Evolutionary conservation across 139 green algal species (phyloP), one percentile per base, ranked within the genome.

Genomic region (Pseudopediastrum boryanum): DNA sequence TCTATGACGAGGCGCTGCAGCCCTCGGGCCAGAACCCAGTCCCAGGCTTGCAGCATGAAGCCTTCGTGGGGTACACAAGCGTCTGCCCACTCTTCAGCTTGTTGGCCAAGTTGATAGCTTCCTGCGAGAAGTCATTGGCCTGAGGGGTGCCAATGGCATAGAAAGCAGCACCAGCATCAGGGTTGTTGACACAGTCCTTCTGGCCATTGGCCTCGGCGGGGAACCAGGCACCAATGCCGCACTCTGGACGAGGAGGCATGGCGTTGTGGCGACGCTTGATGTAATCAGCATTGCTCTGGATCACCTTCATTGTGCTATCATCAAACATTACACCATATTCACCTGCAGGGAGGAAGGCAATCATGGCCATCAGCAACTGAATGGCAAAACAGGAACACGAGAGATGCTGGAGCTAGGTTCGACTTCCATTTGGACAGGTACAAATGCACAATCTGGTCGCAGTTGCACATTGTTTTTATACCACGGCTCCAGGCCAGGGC

Each of bases 21-120:
- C 86, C 86, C 29, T 83, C 51, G 4, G 39, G 38, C 51, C 86
- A 88, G 10, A 74, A 84, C 1, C 86, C 86, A 54, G 85, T 79
- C 19, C 86, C 86, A 5, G 84, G 78, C 65, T 68, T 79, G 67
- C 86, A 91, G 84, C 86, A 91, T 9, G 75, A 74, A 2, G 48
- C 77, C 58, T 85, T 75, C 25, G 63, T 86, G 21, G 84, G 67
- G 50, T 78, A 91, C 62, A 90, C 76, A 19, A 82, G 76, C 21
- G 76, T 51, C 63, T 58, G 77, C 39, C 48, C 66, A n/a, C 58
- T 80, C 54, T 33, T 48, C 27, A 82, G 52, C 19, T 75, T 65
- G 6, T 74, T 29, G 23, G 29, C 46, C 44, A 81, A 39, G 62
- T 67, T 81, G 21, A n/a, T 27, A n/a, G 36, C 74, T 27, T 64